Conservation (phyloP, 495 filamentous ascomycete species). For the Cercophora scortea region DNA sequence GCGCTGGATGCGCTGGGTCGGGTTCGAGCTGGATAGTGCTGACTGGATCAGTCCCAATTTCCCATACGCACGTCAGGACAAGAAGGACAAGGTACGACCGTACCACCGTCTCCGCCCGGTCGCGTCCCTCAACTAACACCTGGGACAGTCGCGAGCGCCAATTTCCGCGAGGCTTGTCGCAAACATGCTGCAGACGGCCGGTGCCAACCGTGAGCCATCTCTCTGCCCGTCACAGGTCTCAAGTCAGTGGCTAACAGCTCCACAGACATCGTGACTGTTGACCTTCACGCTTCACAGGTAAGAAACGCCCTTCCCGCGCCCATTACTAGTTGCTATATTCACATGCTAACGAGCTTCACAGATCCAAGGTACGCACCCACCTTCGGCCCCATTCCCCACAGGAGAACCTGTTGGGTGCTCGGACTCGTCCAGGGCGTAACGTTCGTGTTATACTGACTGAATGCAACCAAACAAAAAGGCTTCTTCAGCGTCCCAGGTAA, state of each 20-base stretch:
- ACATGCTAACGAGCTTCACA: not conserved
- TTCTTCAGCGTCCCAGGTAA: slow-evolving; percentile 87
- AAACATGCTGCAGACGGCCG: slow-evolving; percentile 95
- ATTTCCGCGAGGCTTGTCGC: slow-evolving; percentile 91
- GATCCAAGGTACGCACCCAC: slow-evolving; percentile 13
- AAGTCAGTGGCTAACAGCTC: slow-evolving; percentile 47
- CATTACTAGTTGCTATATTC: too few species aligned
- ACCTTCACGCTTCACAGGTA: slow-evolving; percentile 64
- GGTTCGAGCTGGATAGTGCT: slow-evolving; percentile 44
- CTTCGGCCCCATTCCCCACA: not conserved
- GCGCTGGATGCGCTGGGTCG: too few species aligned
- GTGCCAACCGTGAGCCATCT: slow-evolving; percentile 55
- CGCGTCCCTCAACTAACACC: not conserved
- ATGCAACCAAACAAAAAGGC: slow-evolving; percentile 44
- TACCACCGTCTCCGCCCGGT: not conserved
- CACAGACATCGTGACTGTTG: slow-evolving; percentile 86
- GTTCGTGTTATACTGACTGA: not conserved
- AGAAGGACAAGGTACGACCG: slow-evolving; percentile 72
- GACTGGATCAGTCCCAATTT: slow-evolving; percentile 92
- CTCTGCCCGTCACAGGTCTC: not conserved
- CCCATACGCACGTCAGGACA: slow-evolving; percentile 97
- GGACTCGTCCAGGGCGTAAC: too few species aligned
- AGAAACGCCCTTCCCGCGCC: not conserved
- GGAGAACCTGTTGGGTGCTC: not conserved
- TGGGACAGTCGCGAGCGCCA: slow-evolving; percentile 51